Evolutionary conservation across 2,329 filamentous ascomycete species (phyloP).

Genomic region (Uncinocarpus reesii): DNA sequence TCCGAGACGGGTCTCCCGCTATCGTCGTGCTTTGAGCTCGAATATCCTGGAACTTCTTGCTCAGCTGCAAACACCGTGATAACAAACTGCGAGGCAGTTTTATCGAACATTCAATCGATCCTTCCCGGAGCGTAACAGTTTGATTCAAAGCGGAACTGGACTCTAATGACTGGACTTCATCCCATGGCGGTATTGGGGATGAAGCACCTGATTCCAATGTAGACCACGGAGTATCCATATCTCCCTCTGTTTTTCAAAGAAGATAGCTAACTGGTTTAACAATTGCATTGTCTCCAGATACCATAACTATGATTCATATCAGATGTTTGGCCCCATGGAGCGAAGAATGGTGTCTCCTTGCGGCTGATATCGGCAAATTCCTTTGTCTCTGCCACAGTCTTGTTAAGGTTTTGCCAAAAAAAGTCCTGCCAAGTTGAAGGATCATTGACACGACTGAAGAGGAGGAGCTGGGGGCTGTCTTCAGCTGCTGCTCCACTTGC

Average conservation of each 20-base stretch:
- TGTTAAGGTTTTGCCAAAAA: too few relatives aligned
- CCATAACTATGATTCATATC: too few relatives aligned
- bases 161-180: not conserved
- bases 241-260: not conserved
- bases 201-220: not conserved
- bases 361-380: too few relatives aligned
- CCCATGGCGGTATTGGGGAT: not conserved
- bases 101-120: not conserved
- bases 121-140: not conserved
- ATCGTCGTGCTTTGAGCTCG: not conserved
- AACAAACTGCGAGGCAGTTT: not conserved
- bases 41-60: not conserved
- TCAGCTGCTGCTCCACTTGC: too few relatives aligned
- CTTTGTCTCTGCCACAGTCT: too few relatives aligned
- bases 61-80: not conserved
- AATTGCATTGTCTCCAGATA: not conserved
- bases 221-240: not conserved
- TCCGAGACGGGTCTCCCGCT: not conserved
- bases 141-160: not conserved
- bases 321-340: too few relatives aligned
- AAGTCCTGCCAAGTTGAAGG: too few relatives aligned
- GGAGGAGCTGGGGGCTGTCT: too few relatives aligned
- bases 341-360: too few relatives aligned
- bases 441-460: too few relatives aligned
- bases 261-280: not conserved